A percentile compares a stretch with the other conserved stretches of the same genome.
Evolutionary conservation across 1,284 basidiomycete genomes (phyloP).

Genomic region (Tremellales sp.): DNA sequence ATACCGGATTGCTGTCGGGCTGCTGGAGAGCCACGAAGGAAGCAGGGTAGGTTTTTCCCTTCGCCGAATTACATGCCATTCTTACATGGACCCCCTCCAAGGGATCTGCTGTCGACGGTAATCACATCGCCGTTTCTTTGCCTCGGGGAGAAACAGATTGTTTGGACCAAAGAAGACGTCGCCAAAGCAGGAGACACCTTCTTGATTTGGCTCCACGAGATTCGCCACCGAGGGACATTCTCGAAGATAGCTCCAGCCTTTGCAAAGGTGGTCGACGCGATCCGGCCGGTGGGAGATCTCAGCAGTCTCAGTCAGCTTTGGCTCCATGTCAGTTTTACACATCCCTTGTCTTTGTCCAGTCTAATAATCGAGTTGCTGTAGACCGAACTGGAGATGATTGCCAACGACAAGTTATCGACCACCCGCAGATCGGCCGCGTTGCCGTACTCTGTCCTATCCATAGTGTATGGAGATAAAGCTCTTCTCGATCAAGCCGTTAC

Average conservation of each 20-base stretch:
- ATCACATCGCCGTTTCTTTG: conserved; percentile 21
- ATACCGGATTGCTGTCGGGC: conserved; percentile 41
- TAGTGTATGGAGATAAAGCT: conserved; percentile 30
- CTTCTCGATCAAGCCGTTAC: conserved; percentile 33
- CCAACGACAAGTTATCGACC: conserved; percentile 37
- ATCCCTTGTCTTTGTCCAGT: background rate
- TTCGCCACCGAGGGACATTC: conserved; percentile 48
- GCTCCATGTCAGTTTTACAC: conserved; percentile 30
- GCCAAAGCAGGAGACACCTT: conserved; percentile 33
- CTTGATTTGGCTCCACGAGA: conserved; percentile 45
- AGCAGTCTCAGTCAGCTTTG: conserved; percentile 28
- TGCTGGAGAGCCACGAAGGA: conserved; percentile 47
- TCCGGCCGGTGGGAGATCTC: conserved; percentile 16
- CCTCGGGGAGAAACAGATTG: conserved; percentile 5
- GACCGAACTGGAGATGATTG: conserved; percentile 38
- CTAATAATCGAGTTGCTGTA: conserved; percentile 8
- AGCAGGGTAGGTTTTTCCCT: conserved; percentile 29
- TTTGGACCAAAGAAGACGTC: conserved; percentile 36
- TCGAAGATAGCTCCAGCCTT: conserved; percentile 41
- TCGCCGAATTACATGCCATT: background rate
- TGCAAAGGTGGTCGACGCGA: conserved; percentile 32
- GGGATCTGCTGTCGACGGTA: conserved; percentile 38
- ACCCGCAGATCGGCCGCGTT: conserved; percentile 47
- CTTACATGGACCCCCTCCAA: conserved; percentile 4
- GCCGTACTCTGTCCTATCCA: conserved; percentile 41